Conservation (phyloP, 2,329 filamentous ascomycete genomes). For the Fusarium continuum region DNA sequence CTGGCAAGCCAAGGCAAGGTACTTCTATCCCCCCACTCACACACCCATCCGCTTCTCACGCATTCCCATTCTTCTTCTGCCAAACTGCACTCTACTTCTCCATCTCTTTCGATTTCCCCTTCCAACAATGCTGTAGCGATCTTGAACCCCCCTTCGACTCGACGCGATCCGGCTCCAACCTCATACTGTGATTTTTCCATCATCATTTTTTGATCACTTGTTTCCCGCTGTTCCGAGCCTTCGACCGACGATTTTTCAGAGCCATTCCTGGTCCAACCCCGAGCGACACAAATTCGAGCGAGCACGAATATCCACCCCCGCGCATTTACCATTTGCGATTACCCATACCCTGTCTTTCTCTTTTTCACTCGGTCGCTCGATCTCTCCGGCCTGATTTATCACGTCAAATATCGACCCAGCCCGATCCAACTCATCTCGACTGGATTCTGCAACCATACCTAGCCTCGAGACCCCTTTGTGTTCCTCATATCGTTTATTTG, state of each 20-base stretch:
- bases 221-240: conserved; percentile 3
- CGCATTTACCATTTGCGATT: conserved; percentile 33
- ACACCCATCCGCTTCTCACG: conserved; percentile 28
- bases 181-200: not conserved
- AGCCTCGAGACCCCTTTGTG: not conserved
- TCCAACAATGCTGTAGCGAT: conserved; percentile 16
- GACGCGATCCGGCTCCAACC: conserved; percentile 4
- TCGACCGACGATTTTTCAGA: not conserved
- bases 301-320: conserved; percentile 37
- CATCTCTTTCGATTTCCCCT: conserved; percentile 28
- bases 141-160: conserved; percentile 6
- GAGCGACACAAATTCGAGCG: conserved; percentile 28
- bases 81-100: conserved; percentile 34
- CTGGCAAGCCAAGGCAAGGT: conserved; percentile 3
- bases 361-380: conserved; percentile 20
- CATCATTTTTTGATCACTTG: not conserved
- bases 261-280: conserved; percentile 1
- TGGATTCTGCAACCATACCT: not conserved
- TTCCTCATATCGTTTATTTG: conserved; percentile 1
- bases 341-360: conserved; percentile 30
- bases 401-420: conserved; percentile 7
- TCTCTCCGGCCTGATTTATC: conserved; percentile 26
- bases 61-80: conserved; percentile 38
- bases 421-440: not conserved
- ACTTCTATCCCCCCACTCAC: conserved; percentile 29